Conservation (phyloP, 495 filamentous ascomycete species). For the Thermothielavioides terrestris region DNA sequence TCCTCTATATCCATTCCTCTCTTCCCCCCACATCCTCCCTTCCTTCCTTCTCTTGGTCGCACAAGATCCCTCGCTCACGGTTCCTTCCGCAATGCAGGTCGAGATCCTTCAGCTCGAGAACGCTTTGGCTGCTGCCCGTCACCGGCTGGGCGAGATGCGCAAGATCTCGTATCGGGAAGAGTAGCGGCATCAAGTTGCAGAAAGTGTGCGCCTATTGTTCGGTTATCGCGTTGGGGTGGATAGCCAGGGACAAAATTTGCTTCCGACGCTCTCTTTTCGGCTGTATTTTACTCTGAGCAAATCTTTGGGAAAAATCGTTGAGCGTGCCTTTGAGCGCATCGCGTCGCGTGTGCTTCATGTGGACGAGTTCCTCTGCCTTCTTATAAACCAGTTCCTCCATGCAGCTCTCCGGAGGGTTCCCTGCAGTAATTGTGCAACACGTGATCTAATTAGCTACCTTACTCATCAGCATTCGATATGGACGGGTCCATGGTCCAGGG, state of each 20-base stretch:
- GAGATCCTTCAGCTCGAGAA: slow-evolving; percentile 97
- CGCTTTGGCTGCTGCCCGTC: slow-evolving; percentile 65
- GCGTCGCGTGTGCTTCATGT: neutral
- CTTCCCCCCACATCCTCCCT: neutral
- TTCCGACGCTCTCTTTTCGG: neutral
- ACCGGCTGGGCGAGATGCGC: slow-evolving; percentile 91
- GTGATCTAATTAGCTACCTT: no score
- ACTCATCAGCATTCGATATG: no score
- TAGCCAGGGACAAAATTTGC: no score
- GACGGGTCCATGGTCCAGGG: no score
- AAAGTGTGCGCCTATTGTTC: neutral
- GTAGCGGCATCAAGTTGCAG: slow-evolving; percentile 4
- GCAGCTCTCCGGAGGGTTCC: no score
- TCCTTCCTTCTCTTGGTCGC: slow-evolving; percentile 2
- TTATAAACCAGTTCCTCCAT: neutral
- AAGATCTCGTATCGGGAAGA: slow-evolving; percentile 97
- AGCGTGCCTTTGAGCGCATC: neutral
- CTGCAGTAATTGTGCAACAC: no score
- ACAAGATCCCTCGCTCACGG: neutral
- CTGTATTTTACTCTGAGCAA: slow-evolving; percentile 4
- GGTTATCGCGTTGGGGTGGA: no score
- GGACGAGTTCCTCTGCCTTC: neutral
- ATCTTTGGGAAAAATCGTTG: neutral
- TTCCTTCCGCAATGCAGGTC: slow-evolving; percentile 48
- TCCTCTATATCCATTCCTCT: slow-evolving; percentile 6